Evolutionary conservation across 352 stramenopile genomes (phyloP), one percentile per base, ranked within the genome.

Genomic region (Phytophthora fragariae): DNA sequence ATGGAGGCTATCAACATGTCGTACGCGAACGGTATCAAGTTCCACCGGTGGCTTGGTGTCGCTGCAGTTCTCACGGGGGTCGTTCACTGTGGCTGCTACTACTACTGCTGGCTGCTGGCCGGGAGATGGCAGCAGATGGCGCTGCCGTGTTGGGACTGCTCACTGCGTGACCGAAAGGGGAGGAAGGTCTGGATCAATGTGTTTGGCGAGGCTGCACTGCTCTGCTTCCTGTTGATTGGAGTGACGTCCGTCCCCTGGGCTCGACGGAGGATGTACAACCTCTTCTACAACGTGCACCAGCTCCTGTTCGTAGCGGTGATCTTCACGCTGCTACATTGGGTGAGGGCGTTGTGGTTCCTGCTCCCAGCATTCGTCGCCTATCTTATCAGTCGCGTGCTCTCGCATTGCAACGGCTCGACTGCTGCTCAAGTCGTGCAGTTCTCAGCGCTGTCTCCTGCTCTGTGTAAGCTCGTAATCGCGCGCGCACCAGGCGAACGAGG

Each of bases 1-100:
- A 88, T 88, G 78, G 80, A 86, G 27, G 79, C 80, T 4, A 61
- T 90, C 55, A 75, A 76, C 19, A 70, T 90, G 37, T 85, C 82
- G 56, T 88, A 84, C 59, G 70, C 73, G 0, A 85, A 85, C 39
- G 76, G 56, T 0, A 72, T 90, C 52, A 86, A 84, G 47, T 90
- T 81, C 64, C 82, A 90, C 47, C 77, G 80, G 1, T 88, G 80
- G 78, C 27, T 90, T 3, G 82, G 78, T 9, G 69, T 85, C 3
- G 62, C 59, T 0, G 75, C 79, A 3, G 68, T 90, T 7, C 3
- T 81, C 21, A 79, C 73, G 8, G 72, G 66, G 0, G 10, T 90
- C 5, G 14, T 80, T 5, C 82, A 90, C 33, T 73, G 63, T 11
- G 44, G 33, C 3, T 70, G 62, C 5, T 90, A 76, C 63, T 85